Evolutionary conservation across 169 alveolate species (phyloP), one percentile per base, ranked within the genome.

Genomic region (Plasmodium chabaudi): DNA sequence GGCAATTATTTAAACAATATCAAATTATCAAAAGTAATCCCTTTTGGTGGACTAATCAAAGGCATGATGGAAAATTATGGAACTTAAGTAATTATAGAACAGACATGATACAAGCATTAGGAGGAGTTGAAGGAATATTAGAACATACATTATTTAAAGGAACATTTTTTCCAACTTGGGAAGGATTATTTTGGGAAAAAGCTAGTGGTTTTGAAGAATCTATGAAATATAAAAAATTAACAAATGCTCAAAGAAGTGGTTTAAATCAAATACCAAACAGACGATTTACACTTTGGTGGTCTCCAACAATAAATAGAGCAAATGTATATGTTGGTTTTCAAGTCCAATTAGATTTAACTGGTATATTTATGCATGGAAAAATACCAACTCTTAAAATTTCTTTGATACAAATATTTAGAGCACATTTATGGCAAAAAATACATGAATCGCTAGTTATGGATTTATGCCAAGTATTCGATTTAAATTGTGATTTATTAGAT

Each of bases 41-140:
- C 39, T 99, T 99, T 93, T 99, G 99, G 99, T 99, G 99, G 99
- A 99, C 99, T n/a, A 99, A 99, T 89, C 99, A 98, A 64, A 96
- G 99, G 79, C 99, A 99, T 89, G 99, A 99, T 88, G 99, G 99
- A 23, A 99, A 99, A 93, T 94, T 99, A 71, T 99, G 99, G 99
- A 99, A 99, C 93, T 92, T 99, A 77, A 99, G 98, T 93, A 99
- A 98, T 94, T 99, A 99, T 92, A 95, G 99, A 55, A 99, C 99
- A 17, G 99, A 99, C 94, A 99, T 99, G 99, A 99, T 99, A 68
- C 99, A 99, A 92, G 99, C 99, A 4, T 92, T 99, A 82, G 99
- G 99, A 4, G 99, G 99, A 7, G 99, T 98, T 13, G 99, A 98
- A 88, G 99, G 99, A 39, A 99, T 99, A 53, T 94, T 99, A 73